phyloP scores from a whole-genome alignment of 306 rosid genomes.

The Morella rubra region DNA sequence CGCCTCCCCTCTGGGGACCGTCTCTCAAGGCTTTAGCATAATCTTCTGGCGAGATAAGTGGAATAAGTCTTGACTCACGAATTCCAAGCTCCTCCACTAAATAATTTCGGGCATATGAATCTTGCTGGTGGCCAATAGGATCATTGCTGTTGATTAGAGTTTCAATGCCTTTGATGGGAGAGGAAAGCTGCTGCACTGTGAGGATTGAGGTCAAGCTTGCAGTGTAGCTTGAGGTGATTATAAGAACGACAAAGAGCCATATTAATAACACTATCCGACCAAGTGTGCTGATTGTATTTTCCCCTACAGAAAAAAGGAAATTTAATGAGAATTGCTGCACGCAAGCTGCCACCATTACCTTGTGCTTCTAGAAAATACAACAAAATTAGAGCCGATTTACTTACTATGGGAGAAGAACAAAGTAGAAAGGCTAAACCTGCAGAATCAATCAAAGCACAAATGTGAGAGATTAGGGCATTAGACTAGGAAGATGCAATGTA shows the following conservation, averaged over 20 bases:
- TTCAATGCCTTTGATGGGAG: no score
- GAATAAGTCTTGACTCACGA: no score
- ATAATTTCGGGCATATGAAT: slow-evolving; percentile 64
- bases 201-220: no score
- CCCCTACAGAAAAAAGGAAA: slow-evolving; percentile 43
- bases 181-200: no score
- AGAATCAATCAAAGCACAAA: slow-evolving; percentile 2
- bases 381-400: slow-evolving; percentile 29
- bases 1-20: slow-evolving; percentile 78
- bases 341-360: slow-evolving; percentile 14
- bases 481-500: not conserved
- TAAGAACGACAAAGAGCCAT: no score
- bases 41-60: no score
- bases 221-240: no score
- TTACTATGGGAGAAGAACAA: slow-evolving; percentile 87
- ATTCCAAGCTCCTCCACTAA: not conserved
- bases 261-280: slow-evolving; percentile 8
- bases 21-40: not conserved
- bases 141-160: no score
- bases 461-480: not conserved
- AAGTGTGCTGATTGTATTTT: slow-evolving; percentile 85
- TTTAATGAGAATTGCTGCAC: slow-evolving; percentile 17
- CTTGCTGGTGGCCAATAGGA: slow-evolving; percentile 53
- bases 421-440: slow-evolving; percentile 68
- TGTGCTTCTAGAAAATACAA: slow-evolving; percentile 15